Evolutionary conservation across 106 monocot genomes (phyloP), one percentile per base, ranked within the genome.

Genomic region (Platanthera zijinensis): DNA sequence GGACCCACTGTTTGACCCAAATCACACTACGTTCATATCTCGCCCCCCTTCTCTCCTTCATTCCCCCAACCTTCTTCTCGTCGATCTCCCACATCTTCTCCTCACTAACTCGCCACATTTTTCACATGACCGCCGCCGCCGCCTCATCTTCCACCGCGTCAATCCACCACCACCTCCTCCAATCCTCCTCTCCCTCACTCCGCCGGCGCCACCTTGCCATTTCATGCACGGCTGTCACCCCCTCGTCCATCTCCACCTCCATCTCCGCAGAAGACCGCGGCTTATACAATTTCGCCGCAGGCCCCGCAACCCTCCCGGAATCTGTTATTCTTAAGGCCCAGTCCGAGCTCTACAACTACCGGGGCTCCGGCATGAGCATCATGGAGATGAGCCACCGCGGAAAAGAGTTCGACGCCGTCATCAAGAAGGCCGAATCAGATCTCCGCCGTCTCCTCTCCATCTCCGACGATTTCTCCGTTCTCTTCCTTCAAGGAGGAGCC

Each of bases 341-440:
- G 83, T 66, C 83, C 18, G 97, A 99, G 59, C 94, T 99, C 51
- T 85, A 86, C 80, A 82, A 99, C 87, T 99, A 83, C 84, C 79
- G 77, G 22, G 88, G 88, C 15, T 89, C 86, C 54, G 94, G 97
- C 74, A 99, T 99, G 97, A 88, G 87, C 83, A 87, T 99, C 88
- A 89, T 99, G 87, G 97, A 99, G 86, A 88, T 94, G 91, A 91
- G 91, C 81, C 97, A 99, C 86, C 87, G 97, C 45, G 89, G 97
- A 39, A 94, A 94, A 83, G 94, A 94, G 81, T 99, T 94, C 82
- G 97, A 99, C 72, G 66, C 71, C 54, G 86, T 90, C 73, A 94
- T 99, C 80, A 99, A 97, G 88, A 99, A 89, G 78, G 97, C 94
- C 30, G 94, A 99, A 72, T 74, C 89, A 48, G 97, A 99, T 53